A percentile compares a stretch with the other conserved stretches of the same genome.
Evolutionary conservation across 345 rosid species (phyloP).

Genomic region (Melaleuca quinquenervia): DNA sequence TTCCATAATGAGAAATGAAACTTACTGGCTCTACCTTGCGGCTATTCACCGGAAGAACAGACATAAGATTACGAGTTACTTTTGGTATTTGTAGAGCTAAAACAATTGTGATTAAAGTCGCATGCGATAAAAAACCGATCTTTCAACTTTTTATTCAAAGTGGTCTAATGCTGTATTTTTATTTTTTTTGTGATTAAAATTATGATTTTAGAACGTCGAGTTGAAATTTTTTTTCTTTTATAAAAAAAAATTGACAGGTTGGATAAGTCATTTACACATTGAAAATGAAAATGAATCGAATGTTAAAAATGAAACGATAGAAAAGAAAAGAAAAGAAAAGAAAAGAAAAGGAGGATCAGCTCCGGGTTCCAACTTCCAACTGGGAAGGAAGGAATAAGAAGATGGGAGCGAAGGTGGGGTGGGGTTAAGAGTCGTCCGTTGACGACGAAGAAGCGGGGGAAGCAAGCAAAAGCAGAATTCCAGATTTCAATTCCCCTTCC

Average conservation of each 20-base stretch:
- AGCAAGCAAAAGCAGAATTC: background rate
- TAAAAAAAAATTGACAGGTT: background rate
- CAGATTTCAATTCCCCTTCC: background rate
- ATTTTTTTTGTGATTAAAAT: background rate
- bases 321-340: no score
- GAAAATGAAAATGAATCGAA: no score
- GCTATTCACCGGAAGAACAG: background rate
- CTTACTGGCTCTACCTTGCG: background rate
- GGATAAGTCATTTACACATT: background rate
- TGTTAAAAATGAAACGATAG: no score
- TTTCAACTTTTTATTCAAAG: no score
- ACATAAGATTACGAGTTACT: background rate
- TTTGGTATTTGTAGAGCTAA: background rate
- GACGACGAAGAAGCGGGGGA: background rate
- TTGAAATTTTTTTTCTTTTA: rapidly evolving
- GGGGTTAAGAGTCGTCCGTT: background rate
- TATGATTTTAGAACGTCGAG: background rate
- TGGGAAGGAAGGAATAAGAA: no score
- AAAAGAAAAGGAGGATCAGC: no score
- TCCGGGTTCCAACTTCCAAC: no score
- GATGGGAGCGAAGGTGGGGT: no score
- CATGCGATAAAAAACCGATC: background rate
- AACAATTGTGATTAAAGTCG: background rate
- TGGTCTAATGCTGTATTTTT: background rate
- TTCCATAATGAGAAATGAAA: background rate